Evolutionary conservation across 78 protist genomes (phyloP).

Genomic region (Dictyostelium brefeldianum): DNA sequence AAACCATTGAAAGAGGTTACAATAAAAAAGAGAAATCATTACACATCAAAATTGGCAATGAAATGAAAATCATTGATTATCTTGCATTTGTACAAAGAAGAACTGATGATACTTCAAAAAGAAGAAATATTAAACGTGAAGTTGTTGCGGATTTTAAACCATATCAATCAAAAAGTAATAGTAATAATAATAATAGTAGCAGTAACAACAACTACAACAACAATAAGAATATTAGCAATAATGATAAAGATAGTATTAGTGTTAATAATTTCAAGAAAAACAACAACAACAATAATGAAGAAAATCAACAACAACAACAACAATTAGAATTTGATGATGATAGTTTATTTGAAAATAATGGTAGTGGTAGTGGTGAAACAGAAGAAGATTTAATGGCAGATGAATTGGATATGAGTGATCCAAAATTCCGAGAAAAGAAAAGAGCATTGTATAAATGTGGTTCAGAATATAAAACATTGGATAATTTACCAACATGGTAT

Average conservation of each 20-base stretch:
- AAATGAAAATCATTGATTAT: slow-evolving; percentile 33
- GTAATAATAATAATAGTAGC: not conserved
- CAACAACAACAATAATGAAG: not conserved
- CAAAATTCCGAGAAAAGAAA: slow-evolving; percentile 33
- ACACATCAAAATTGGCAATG: not conserved
- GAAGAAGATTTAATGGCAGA: slow-evolving; percentile 18
- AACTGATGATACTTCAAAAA: slow-evolving; percentile 38
- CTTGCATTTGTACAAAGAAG: slow-evolving; percentile 49
- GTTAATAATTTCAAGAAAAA: not conserved
- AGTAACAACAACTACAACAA: not conserved
- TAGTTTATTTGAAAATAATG: not conserved
- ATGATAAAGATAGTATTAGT: not conserved
- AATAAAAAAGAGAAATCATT: not conserved
- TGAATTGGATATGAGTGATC: slow-evolving; percentile 15
- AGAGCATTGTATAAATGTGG: slow-evolving; percentile 61
- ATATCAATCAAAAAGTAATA: not conserved
- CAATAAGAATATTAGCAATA: not conserved
- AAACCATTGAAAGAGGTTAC: slow-evolving; percentile 27
- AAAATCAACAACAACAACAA: slow-evolving; percentile 11
- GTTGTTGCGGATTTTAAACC: not conserved
- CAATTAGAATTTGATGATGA: slow-evolving; percentile 9
- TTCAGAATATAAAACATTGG: not conserved
- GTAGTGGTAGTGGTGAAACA: not conserved
- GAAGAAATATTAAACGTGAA: slow-evolving; percentile 44
- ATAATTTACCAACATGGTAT: slow-evolving; percentile 39